phyloP scores from a whole-genome alignment of 148 eudicot species.

The Agrostemma githago region DNA sequence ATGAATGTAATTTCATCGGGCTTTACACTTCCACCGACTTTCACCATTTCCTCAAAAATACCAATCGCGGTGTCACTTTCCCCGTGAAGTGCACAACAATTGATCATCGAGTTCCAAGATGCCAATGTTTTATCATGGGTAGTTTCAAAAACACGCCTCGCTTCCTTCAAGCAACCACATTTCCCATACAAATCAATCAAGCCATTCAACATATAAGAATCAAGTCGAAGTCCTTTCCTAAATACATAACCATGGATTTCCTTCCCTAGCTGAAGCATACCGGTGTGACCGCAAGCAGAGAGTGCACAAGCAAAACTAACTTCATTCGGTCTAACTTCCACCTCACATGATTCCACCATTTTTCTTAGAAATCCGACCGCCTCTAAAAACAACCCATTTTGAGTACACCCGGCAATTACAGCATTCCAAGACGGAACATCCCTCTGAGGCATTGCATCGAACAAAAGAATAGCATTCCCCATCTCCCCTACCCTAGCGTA shows the following conservation, averaged over 20 bases:
- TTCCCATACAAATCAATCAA: conserved; percentile 82
- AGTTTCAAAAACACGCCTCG: conserved; percentile 44
- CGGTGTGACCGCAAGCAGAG: conserved; percentile 67
- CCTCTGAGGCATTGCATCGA: conserved; percentile 57
- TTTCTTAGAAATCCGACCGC: conserved; percentile 50
- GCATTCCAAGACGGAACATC: conserved; percentile 77
- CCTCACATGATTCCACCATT: conserved; percentile 36
- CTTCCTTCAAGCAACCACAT: conserved; percentile 63
- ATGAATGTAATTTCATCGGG: conserved; percentile 69
- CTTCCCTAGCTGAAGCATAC: conserved; percentile 66
- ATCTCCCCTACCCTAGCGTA: conserved; percentile 57
- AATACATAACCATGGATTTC: conserved; percentile 52
- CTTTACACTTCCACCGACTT: conserved; percentile 21
- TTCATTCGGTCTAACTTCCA: conserved; percentile 42
- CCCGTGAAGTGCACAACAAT: conserved; percentile 69
- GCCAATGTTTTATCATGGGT: conserved; percentile 35
- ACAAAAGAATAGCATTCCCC: conserved; percentile 53
- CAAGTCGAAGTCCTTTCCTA: conserved; percentile 36
- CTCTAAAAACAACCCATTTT: conserved; percentile 65
- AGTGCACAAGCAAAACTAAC: conserved; percentile 52
- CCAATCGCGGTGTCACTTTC: conserved; percentile 39
- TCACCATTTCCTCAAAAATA: conserved; percentile 58
- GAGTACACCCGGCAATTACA: conserved; percentile 64
- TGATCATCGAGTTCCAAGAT: conserved; percentile 76
- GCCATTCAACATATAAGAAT: conserved; percentile 42